Evolutionary conservation across 176 grass and related monocot genomes (phyloP).

Genomic region (Aegilops sharonensis): DNA sequence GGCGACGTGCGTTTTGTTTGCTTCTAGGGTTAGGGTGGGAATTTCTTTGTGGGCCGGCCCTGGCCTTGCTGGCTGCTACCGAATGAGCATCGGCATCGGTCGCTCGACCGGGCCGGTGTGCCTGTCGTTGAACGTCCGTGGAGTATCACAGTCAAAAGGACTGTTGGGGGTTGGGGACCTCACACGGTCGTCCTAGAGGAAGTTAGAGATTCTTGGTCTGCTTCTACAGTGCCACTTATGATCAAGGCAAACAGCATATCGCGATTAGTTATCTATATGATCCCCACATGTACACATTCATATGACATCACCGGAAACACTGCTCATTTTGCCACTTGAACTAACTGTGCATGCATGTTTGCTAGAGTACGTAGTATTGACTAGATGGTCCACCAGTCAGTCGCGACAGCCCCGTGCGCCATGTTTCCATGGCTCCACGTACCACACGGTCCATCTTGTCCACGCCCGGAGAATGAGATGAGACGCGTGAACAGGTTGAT

Average conservation of each 20-base stretch:
- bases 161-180: background rate
- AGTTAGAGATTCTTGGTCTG: background rate
- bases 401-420: background rate
- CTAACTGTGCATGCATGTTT: background rate
- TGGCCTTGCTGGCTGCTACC: background rate
- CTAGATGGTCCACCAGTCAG: conserved; percentile 9
- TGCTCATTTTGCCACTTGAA: background rate
- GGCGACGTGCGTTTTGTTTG: background rate
- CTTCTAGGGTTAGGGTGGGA: background rate
- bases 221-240: background rate
- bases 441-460: background rate
- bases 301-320: background rate
- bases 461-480: background rate
- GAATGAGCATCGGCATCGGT: background rate
- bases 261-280: background rate
- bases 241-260: background rate
- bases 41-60: background rate
- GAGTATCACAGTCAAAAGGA: background rate
- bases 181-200: background rate
- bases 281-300: background rate
- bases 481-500: background rate
- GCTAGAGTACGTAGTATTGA: background rate
- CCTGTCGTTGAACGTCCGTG: background rate
- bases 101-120: background rate
- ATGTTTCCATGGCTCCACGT: background rate